Percentiles rank a stretch among this genome's conserved stretches.
These are phyloP conservation scores for Pseudocercospora cruenta DNA, from an alignment of 2,329 filamentous ascomycete genomes.

Conservation along the genomic window DNA sequence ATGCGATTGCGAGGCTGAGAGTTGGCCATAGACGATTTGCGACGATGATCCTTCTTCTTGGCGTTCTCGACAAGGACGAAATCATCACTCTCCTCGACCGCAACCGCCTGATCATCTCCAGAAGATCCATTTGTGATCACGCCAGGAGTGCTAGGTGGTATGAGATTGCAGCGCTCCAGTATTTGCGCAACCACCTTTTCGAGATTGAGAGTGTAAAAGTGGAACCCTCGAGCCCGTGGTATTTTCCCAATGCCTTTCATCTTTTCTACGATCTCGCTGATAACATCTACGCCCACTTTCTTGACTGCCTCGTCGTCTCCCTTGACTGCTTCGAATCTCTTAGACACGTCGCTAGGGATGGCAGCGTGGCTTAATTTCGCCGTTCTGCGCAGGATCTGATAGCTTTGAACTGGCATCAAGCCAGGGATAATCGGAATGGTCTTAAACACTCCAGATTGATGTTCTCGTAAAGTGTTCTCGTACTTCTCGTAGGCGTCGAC, in stretches of 20 bases:
- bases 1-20: slow-evolving; percentile 86
- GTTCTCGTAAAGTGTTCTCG: slow-evolving; percentile 73
- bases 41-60: slow-evolving; percentile 48
- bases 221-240: slow-evolving; percentile 73
- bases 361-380: slow-evolving; percentile 92
- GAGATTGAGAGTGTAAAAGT: slow-evolving; percentile 96
- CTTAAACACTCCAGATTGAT: slow-evolving; percentile 84
- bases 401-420: slow-evolving; percentile 96
- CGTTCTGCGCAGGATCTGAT: slow-evolving; percentile 90
- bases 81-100: slow-evolving; percentile 39
- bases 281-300: slow-evolving; percentile 75
- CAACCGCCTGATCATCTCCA: slow-evolving; percentile 41
- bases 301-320: slow-evolving; percentile 83
- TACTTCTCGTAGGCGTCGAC: slow-evolving; percentile 79
- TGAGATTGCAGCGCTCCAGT: slow-evolving; percentile 80
- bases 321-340: slow-evolving; percentile 71
- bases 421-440: slow-evolving; percentile 89
- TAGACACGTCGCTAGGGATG: slow-evolving; percentile 71
- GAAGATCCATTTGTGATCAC: slow-evolving; percentile 44
- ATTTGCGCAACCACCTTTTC: slow-evolving; percentile 97
- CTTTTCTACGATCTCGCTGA: slow-evolving; percentile 80
- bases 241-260: slow-evolving; percentile 66
- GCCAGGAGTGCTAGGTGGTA: slow-evolving; percentile 57
- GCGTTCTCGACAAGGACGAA: slow-evolving; percentile 51
- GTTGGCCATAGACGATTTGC: slow-evolving; percentile 76